Conservation (phyloP, 2,329 filamentous ascomycete genomes). For the Talaromyces sp. region DNA sequence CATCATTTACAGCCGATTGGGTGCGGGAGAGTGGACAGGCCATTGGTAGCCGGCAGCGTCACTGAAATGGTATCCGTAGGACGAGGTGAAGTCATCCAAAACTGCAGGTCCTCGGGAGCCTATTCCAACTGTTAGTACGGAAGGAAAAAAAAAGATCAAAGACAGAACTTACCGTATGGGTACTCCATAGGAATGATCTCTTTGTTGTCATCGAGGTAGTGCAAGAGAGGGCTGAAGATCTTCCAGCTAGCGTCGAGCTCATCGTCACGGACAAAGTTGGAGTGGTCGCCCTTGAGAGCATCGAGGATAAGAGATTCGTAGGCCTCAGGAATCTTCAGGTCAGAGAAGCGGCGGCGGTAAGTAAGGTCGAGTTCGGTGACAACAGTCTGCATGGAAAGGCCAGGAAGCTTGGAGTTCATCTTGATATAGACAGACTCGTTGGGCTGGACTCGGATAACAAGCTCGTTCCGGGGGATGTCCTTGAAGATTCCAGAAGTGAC, state of each 20-base stretch:
- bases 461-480: conserved; percentile 98
- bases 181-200: conserved; percentile 99
- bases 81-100: conserved; percentile 95
- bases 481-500: conserved; percentile 99
- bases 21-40: conserved; percentile 68
- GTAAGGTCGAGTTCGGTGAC: conserved; percentile 98
- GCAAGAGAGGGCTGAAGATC: conserved; percentile 94
- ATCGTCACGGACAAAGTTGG: conserved; percentile 96
- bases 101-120: conserved; percentile 95
- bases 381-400: conserved; percentile 98
- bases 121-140: conserved; percentile 38
- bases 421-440: conserved; percentile 99
- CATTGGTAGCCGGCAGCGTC: conserved; percentile 95
- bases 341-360: conserved; percentile 96
- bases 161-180: conserved; percentile 77
- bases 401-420: conserved; percentile 99
- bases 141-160: neutral
- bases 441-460: conserved; percentile 98
- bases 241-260: conserved; percentile 98
- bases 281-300: conserved; percentile 97
- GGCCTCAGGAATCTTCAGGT: conserved; percentile 98
- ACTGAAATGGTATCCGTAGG: conserved; percentile 98
- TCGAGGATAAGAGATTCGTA: conserved; percentile 98
- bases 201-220: conserved; percentile 99
- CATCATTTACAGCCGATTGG: conserved; percentile 72